phyloP scores from a whole-genome alignment of 176 grass and related monocot genomes.

The Aegilops tauschii region DNA sequence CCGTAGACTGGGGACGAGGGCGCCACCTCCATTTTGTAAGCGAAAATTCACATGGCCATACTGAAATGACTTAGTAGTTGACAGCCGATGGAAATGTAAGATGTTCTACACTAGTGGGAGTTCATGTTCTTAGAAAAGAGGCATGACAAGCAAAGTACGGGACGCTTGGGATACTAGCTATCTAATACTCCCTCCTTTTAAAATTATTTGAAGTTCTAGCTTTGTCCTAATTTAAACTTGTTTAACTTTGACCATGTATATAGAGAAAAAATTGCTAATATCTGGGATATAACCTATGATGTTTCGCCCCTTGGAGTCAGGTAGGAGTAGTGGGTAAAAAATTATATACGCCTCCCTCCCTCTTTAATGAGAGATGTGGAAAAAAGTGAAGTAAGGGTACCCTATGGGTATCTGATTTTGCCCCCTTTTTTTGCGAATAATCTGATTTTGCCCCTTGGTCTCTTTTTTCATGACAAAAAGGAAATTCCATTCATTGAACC shows the following conservation, averaged over 20 bases:
- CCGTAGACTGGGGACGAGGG: background rate
- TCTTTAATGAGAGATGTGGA: no score
- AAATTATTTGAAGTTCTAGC: background rate
- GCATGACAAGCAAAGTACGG: background rate
- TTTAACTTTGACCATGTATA: no score
- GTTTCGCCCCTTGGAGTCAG: no score
- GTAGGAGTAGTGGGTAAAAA: no score
- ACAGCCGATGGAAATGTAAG: conserved; percentile 27
- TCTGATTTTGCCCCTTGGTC: background rate
- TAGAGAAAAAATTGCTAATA: no score
- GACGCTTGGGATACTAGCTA: background rate
- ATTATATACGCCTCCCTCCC: no score
- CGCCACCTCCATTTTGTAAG: background rate
- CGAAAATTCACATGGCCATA: background rate
- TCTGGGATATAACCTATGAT: no score
- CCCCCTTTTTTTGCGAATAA: background rate
- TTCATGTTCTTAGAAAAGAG: background rate
- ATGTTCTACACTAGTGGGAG: background rate
- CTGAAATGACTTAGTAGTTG: conserved; percentile 26
- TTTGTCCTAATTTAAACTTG: no score
- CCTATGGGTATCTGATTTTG: background rate
- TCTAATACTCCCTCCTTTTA: background rate
- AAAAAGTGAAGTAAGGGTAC: no score
- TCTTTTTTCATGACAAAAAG: background rate
- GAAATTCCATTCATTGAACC: background rate